Base-by-base conservation (phyloP, 192 early-diverging fungal species). In the Linnemannia elongata region DNA sequence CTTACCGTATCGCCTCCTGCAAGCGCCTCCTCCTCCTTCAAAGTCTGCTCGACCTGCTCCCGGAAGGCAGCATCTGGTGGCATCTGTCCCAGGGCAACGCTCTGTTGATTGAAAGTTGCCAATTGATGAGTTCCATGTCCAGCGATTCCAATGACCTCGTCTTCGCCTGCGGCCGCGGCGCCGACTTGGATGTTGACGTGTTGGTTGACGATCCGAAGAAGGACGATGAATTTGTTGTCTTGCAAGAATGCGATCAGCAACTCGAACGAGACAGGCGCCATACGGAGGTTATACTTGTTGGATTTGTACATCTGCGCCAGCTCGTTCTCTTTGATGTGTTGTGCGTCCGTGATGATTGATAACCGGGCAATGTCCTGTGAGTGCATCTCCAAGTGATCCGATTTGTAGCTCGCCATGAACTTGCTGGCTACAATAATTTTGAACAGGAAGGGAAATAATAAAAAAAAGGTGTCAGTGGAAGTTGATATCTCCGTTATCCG, bases 161-260 rank as follows among this genome's bases (percentile, higher is more conserved):
- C 95, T 13, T 92, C 90, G 30, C 91, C 92, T 24, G 89, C 82
- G 78, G 27, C 52, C 9, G 80, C 81, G 18, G 75, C 4, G 30
- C 79, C 82, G 30, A 69, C 88, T 82, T 93, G 88, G 38, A 99
- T 98, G 76, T 95, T 94, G 35, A 99, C 72, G 75, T 98, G 94
- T 89, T 98, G 96, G 87, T 99, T 98, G 57, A 98, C 93, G 36
- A 99, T 93, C 83, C 97, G 91, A 80, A 98, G 93, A 60, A 99
- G 78, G 55, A 97, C 89, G 83, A 96, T 96, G 72, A 95, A 96
- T 71, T 96, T 94, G 90, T 97, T 97, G 79, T 99, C 97, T 88
- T 98, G 96, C 80, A 99, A 88, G 85, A 96, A 99, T 74, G 94
- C 92, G 70, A 99, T 82, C 72, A 99, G 92, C 30, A 99, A 93